Evolutionary conservation across 2,329 filamentous ascomycete genomes (phyloP), one percentile per base, ranked within the genome.

Genomic region (Nakataea oryzae): DNA sequence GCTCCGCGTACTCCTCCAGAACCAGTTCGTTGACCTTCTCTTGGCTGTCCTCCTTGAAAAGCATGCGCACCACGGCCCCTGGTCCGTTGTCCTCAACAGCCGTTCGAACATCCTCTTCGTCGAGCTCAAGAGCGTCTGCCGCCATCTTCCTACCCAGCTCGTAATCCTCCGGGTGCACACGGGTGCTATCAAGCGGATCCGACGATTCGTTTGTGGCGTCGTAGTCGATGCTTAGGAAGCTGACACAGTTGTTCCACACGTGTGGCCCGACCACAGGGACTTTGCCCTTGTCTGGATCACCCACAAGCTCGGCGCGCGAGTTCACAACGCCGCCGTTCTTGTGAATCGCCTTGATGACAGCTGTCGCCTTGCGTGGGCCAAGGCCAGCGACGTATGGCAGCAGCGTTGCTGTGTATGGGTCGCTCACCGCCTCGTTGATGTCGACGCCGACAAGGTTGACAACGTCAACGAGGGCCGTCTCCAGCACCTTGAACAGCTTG

Each of bases 121-220:
- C 95, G 67, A 99, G 82, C 72, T 97, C 93, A 58, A 99, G 80
- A 21, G 95, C 95, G 79, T 99, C 95, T 3, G 95, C 95, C 26
- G 95, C 95, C 88, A 99, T 97, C 77, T 99, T 99, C 68, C 93
- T 90, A 59, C 92, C 95, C 65, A 99, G 87, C 68, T 99, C 95
- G 74, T 99, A 99, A 72, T 99, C 95, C 78, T 99, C 95, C 1
- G 95, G 95, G 70, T 99, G 95, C 24, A 99, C 92, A 78, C 95
- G 90, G 58, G 95, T 99, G 72, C 95, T 96, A 75, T 99, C 95
- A 29, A 99, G 81, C 63, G 96, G 96, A 72, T 99, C 95, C 0
- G 93, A 91, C 17, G 89, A 83, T 1, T 87, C 83, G 68, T 91
- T 91, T 17, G 87, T 86, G n/a, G 86, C 82, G 66, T 97, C 93